Conservation (phyloP, 371 early-diverging fungal genomes). For the Dichotomocladium elegans region DNA sequence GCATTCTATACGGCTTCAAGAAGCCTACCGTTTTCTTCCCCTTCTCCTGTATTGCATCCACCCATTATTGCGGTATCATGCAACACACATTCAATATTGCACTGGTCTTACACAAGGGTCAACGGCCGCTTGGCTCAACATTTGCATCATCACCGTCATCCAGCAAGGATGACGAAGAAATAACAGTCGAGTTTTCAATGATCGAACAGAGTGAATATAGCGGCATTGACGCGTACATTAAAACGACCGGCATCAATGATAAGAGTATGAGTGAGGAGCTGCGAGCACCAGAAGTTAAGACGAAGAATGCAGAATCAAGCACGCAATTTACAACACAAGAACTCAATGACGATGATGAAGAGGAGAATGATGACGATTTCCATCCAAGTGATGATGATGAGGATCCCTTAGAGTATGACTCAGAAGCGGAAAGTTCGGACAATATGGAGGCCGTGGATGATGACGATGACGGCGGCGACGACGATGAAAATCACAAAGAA, state of each 20-base stretch:
- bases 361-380: conserved; percentile 27
- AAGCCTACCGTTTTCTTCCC: conserved; percentile 55
- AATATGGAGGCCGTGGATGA: conserved; percentile 13
- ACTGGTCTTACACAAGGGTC: conserved; percentile 12
- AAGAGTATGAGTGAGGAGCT: conserved; percentile 39
- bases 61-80: conserved; percentile 38
- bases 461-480: conserved; percentile 1
- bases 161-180: conserved; percentile 17
- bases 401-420: conserved; percentile 41
- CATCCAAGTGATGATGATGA: conserved; percentile 32
- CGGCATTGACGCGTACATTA: conserved; percentile 44
- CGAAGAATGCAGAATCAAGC: neutral
- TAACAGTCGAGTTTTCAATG: conserved; percentile 47
- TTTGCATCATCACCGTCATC: neutral
- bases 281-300: conserved; percentile 22
- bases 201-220: conserved; percentile 52
- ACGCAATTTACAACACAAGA: neutral
- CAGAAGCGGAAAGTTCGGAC: conserved; percentile 29
- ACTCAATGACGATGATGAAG: conserved; percentile 21
- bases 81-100: conserved; percentile 56
- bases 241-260: conserved; percentile 33
- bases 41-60: conserved; percentile 21
- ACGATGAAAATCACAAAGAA: neutral
- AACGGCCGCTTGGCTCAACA: conserved; percentile 15
- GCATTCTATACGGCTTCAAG: conserved; percentile 62